Conservation (phyloP, 495 filamentous ascomycete genomes). For the Penicillium crystallinum region DNA sequence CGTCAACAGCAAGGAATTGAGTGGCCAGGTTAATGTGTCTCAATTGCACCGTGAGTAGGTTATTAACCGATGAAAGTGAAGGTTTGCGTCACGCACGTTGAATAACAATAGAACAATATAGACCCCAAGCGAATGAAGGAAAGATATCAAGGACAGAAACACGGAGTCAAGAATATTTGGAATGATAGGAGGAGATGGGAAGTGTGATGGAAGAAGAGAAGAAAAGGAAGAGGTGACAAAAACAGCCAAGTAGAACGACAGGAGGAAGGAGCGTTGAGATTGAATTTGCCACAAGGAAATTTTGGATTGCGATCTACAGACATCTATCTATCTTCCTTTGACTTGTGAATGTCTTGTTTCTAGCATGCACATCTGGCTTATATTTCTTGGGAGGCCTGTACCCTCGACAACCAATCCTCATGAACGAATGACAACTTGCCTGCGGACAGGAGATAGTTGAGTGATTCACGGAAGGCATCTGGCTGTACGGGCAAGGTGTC, state of each 20-base stretch:
- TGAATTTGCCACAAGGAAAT: background rate
- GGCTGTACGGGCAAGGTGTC: background rate
- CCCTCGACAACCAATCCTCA: conserved; percentile 16
- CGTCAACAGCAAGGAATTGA: background rate
- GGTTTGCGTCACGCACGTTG: background rate
- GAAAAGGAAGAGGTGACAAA: background rate
- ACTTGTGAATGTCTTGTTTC: background rate
- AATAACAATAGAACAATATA: background rate
- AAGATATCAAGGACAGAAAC: background rate
- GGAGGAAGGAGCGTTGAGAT: background rate
- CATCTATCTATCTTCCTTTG: background rate
- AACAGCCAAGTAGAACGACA: background rate
- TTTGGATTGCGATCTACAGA: background rate
- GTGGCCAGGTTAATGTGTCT: background rate
- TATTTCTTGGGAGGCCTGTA: conserved; percentile 11
- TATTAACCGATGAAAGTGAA: background rate
- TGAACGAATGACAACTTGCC: background rate
- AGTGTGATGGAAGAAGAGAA: background rate
- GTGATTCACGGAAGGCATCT: background rate
- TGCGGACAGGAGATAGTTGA: background rate
- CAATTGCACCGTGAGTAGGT: background rate
- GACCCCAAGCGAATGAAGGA: background rate
- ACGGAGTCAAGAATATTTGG: background rate
- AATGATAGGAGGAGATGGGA: background rate
- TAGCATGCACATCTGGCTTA: background rate